Conservation (phyloP, 352 stramenopile genomes). For the Thalassiosira pacifica region DNA sequence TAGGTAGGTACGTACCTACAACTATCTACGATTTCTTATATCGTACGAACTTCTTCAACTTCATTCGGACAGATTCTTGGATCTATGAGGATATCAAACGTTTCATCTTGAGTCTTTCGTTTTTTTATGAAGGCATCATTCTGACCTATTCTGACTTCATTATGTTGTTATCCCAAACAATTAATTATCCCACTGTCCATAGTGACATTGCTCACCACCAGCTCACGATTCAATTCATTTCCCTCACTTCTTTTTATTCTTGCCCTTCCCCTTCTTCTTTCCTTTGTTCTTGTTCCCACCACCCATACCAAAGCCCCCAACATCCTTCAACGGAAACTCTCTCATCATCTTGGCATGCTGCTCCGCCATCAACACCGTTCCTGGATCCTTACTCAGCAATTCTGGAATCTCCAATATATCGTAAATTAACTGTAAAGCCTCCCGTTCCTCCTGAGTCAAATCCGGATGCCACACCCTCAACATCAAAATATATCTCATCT, state of each 20-base stretch:
- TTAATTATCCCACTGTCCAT: too few relatives aligned
- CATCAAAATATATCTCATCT: conserved; percentile 86
- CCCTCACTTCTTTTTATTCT: conserved; percentile 40
- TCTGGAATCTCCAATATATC: conserved; percentile 82
- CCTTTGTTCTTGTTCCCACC: conserved; percentile 13
- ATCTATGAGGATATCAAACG: too few relatives aligned
- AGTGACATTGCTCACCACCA: too few relatives aligned
- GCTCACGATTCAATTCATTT: conserved; percentile 21
- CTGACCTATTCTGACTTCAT: too few relatives aligned
- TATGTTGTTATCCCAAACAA: too few relatives aligned
- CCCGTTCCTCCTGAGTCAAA: conserved; percentile 70
- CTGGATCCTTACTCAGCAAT: conserved; percentile 66
- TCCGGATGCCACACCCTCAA: conserved; percentile 86
- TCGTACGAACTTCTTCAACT: too few relatives aligned
- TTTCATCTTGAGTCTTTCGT: too few relatives aligned
- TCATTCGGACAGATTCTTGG: too few relatives aligned
- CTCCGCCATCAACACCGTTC: conserved; percentile 65
- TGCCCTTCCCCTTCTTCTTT: conserved; percentile 24
- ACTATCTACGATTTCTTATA: too few relatives aligned
- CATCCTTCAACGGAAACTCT: conserved; percentile 67
- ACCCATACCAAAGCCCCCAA: conserved; percentile 18
- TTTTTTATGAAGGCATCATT: too few relatives aligned
- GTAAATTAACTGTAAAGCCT: conserved; percentile 86
- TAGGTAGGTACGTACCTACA: too few relatives aligned
- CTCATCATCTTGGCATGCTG: conserved; percentile 61